Conservation (phyloP, 768 basidiomycete genomes). For the Piloderma croceum region DNA sequence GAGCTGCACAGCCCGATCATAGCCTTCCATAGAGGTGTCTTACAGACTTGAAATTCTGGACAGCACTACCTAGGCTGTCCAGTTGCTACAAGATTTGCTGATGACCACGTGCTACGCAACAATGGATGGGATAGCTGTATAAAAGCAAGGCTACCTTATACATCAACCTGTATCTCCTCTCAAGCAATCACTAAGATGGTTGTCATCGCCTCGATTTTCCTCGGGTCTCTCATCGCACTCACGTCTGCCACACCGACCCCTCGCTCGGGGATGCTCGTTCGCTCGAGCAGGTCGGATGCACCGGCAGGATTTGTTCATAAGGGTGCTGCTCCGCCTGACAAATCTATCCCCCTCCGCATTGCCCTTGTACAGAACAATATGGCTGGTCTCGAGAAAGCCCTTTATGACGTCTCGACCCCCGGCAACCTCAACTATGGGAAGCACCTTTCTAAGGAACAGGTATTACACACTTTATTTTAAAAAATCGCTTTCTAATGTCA, state of each 20-base stretch:
- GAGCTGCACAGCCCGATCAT: no score
- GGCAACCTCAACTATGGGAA: conserved; percentile 30
- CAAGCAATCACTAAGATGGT: no score
- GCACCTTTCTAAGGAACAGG: conserved; percentile 34
- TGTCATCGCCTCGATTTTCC: neutral
- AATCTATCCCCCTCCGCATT: conserved; percentile 31
- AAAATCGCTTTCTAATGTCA: neutral
- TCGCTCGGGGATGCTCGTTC: conserved; percentile 12
- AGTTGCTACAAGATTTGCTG: no score
- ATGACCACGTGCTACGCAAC: no score
- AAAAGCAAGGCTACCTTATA: no score
- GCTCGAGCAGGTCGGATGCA: conserved; percentile 18
- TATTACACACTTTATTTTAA: conserved; percentile 9
- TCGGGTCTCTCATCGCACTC: neutral
- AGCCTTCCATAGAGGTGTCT: no score
- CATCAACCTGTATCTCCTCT: no score
- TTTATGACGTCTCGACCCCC: conserved; percentile 34
- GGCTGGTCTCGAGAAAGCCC: conserved; percentile 30
- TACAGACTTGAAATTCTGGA: no score
- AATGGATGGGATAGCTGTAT: no score
- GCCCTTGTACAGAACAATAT: conserved; percentile 32
- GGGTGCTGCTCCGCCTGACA: conserved; percentile 24
- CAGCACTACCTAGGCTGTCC: no score
- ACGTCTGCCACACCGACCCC: neutral
- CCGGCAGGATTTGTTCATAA: conserved; percentile 25